Evolutionary conservation across 805 yeast species (phyloP).

Genomic region (Candida nitratophila): DNA sequence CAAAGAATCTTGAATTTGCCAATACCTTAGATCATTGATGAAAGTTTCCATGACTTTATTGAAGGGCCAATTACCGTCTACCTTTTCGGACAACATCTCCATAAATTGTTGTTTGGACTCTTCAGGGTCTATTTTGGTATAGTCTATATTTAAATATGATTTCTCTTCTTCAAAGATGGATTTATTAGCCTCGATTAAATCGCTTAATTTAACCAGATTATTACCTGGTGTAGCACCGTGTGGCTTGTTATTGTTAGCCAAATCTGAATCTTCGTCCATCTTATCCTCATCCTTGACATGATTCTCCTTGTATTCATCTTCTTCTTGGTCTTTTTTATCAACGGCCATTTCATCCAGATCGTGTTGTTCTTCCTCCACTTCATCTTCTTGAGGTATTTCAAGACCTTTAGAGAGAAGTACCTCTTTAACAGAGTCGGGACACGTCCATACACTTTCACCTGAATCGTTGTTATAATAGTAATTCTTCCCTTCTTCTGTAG

Average conservation of each 20-base stretch:
- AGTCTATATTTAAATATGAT: background rate
- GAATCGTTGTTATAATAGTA: constrained; percentile 67
- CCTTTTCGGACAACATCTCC: constrained; percentile 47
- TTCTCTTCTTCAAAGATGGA: background rate
- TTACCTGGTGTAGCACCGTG: constrained; percentile 4
- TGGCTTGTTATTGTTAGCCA: background rate
- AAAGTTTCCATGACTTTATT: constrained; percentile 53
- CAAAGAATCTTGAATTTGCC: constrained; percentile 58
- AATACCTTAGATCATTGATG: constrained; percentile 49
- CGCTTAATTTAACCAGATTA: constrained; percentile 4
- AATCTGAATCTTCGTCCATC: background rate
- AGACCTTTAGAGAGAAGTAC: constrained; percentile 1
- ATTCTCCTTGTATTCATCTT: too few species aligned
- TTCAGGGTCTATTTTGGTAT: background rate
- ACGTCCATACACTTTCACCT: constrained; percentile 71
- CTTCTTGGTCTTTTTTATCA: too few species aligned
- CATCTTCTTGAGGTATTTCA: constrained; percentile 1
- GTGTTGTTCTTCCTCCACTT: constrained; percentile 3
- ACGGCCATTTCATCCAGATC: constrained; percentile 3
- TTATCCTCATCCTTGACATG: background rate
- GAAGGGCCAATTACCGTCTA: constrained; percentile 75
- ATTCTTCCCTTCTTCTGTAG: constrained; percentile 37
- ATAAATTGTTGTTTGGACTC: constrained; percentile 34
- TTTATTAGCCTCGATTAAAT: background rate
- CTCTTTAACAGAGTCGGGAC: constrained; percentile 45